These are phyloP conservation scores for Gymnopilus dilepis DNA, from an alignment of 768 basidiomycete species.

Conservation along the genomic window DNA sequence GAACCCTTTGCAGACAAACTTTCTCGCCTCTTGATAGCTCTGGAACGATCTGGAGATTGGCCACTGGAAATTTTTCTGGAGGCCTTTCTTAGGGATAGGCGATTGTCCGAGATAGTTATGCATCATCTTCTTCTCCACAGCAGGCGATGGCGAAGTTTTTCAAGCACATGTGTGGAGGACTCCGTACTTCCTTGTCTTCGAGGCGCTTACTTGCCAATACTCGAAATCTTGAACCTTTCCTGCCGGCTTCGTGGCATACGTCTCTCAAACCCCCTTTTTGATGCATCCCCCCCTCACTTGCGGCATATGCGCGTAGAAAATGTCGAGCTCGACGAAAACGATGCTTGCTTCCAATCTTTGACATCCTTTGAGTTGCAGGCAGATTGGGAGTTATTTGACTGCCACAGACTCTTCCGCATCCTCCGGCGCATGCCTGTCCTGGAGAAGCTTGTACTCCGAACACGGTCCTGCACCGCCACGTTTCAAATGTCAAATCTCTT, in stretches of 20 bases:
- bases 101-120: not conserved
- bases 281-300: not conserved
- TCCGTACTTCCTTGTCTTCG: not conserved
- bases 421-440: not conserved
- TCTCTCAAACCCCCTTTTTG: not conserved
- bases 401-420: not conserved
- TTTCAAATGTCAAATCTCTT: too few species aligned
- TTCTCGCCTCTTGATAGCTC: not conserved
- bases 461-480: not conserved
- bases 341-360: not conserved
- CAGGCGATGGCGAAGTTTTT: not conserved
- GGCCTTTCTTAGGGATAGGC: too few species aligned
- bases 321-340: not conserved
- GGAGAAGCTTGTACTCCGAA: not conserved
- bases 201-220: not conserved
- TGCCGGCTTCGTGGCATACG: not conserved
- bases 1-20: not conserved
- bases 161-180: not conserved
- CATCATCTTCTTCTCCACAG: not conserved
- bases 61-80: not conserved
- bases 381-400: not conserved
- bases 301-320: not conserved
- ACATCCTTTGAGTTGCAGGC: not conserved
- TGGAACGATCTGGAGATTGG: not conserved
- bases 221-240: not conserved